Base-by-base conservation (phyloP, 768 basidiomycete genomes). In the Leccinum rimulosum region DNA sequence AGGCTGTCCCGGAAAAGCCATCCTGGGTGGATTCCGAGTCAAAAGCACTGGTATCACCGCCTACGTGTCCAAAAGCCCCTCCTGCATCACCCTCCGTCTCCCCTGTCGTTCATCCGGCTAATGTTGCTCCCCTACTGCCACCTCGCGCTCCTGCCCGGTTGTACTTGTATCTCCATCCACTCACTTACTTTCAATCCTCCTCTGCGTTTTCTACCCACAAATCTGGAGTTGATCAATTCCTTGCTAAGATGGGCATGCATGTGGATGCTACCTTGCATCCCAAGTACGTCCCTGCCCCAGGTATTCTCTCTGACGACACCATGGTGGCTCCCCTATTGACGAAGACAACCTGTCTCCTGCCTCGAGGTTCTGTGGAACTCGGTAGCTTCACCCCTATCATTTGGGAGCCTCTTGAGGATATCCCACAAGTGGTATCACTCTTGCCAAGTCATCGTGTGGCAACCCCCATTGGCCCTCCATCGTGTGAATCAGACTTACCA, bases 401-500 rank as follows among this genome's bases (percentile, higher is more conserved):
- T 57, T 71, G 70, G 57, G 65, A 71, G 55, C 64, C 70, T 57
- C 70, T 68, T 50, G 68, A 71, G 50, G 68, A 72, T 53, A 63
- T 71, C 58, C 70, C 70, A 57, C 70, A 64, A 50, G 70, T 71
- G 72, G 64, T 54, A 71, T 71, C 27, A 71, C 70, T 38, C 62
- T 72, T 38, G 36, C 70, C 8, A 70, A 63, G 50, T 70, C 70
- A 58, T 71, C 70, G 38, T 66, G 64, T 56, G 69, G 68, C 50
- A 64, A 70, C 31, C 70, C 8, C 70, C 70, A 22, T 60, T 66
- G 11, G 62, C 60, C 36, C n/a, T 56, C 55, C 70, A 47, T 50
- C 70, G 56, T 68, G 67, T 58, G 70, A 68, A 19, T 70, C 70
- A 17, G 70, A 66, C 22, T 61, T 19, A 68, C 63, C 45, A 36